Conservation (phyloP, 768 basidiomycete species). For the Suillus luteus region DNA sequence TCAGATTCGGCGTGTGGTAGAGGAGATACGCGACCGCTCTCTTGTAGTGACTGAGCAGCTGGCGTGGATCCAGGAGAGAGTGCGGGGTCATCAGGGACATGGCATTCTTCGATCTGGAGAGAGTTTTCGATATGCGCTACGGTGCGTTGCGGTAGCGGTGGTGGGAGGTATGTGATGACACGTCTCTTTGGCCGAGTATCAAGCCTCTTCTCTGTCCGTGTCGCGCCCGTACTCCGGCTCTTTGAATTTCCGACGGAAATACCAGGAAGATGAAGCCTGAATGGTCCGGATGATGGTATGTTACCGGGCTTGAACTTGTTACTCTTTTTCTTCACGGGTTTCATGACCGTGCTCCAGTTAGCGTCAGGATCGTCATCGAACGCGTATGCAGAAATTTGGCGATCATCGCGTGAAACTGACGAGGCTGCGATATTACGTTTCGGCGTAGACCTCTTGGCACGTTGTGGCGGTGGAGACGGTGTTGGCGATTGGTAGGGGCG, state of each 20-base stretch:
- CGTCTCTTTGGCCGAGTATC: slow-evolving; percentile 16
- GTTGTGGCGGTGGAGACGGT: slow-evolving; percentile 12
- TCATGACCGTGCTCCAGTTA: slow-evolving; percentile 13
- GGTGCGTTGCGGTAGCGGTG: slow-evolving; percentile 16
- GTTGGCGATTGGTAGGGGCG: background rate
- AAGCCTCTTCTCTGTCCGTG: slow-evolving; percentile 5
- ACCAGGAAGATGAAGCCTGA: slow-evolving; percentile 26
- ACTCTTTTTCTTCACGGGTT: slow-evolving; percentile 9
- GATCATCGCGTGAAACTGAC: background rate
- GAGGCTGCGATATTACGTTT: background rate
- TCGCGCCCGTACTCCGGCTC: background rate
- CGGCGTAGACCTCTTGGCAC: slow-evolving; percentile 8
- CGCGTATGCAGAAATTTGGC: slow-evolving; percentile 18
- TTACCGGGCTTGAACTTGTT: slow-evolving; percentile 5
- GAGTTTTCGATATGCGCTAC: background rate
- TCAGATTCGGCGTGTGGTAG: slow-evolving; percentile 26
- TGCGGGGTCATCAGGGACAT: background rate
- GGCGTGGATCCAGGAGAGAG: background rate
- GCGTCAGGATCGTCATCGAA: slow-evolving; percentile 28
- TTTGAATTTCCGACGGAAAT: background rate
- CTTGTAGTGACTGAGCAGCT: background rate
- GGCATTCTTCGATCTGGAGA: background rate
- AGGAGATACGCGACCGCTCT: slow-evolving; percentile 8
- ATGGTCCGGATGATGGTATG: slow-evolving; percentile 23
- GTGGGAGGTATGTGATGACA: slow-evolving; percentile 33